Base-by-base conservation (phyloP, 2,329 filamentous ascomycete species). In the Fusarium protoensiforme region DNA sequence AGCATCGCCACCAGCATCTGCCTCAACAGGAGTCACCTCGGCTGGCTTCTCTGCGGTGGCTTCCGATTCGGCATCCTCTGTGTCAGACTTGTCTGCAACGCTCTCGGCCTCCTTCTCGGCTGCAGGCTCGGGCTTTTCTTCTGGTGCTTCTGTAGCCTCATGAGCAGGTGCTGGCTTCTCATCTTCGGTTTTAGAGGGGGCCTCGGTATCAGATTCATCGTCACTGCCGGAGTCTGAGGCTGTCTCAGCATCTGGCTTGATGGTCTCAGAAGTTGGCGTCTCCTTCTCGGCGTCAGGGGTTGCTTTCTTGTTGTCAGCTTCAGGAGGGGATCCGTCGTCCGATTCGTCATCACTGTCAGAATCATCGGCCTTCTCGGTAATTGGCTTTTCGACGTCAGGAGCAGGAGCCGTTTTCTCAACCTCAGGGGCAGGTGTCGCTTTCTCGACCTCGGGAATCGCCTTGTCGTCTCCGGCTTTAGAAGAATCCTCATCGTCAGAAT, bases 291-390 rank as follows among this genome's bases (percentile, higher is more conserved):
- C 18, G 5, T 59, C 68, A 10, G 57, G 13, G 22, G 24, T 7
- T 29, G 33, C 43, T 20, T 54, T 38, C 13, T 36, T 13, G 22
- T 35, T 29, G 27, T 60, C 48, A 22, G 24, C 57, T 18, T 64
- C 41, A 14, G 35, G 43, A 22, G 36, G 24, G 7, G 20, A 14
- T 33, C 59, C 64, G 31, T 31, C 24, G 24, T 43, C 29, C 27
- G 46, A 56, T n/a, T 51, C 56, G 13, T 74, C 39, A 13, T 63
- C 51, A 13, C 27, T 35, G 48, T 57, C 53, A 56, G 54, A 53
- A 43, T 65, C 43, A 16, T 66, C 48, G 11, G 33, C 33, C 20
- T 64, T n/a, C n/a, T 57, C 66, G 27, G 33, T 64, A 22, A 62
- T 62, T 24, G 9, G 5, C n/a, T 72, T 43, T 11, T 57, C 38